These are phyloP conservation scores for Actinomortierella ambigua DNA, from an alignment of 371 early-diverging fungal species.

Conservation along the genomic window DNA sequence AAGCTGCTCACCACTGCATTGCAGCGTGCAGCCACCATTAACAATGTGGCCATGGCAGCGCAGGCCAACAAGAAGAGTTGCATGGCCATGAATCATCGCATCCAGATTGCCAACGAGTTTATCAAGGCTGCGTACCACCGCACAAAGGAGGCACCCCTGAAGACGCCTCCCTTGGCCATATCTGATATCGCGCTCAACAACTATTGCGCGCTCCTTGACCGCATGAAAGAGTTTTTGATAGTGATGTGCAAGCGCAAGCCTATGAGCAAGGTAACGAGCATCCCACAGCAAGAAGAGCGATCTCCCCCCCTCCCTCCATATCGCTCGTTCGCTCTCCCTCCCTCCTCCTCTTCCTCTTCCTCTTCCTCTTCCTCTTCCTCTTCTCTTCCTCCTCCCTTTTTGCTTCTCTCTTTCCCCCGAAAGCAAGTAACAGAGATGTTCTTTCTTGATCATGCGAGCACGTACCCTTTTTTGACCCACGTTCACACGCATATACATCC, in stretches of 20 bases:
- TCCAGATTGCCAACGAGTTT: conserved; percentile 44
- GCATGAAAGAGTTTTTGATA: conserved; percentile 40
- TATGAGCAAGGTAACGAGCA: conserved; percentile 44
- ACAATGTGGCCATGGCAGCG: conserved; percentile 30
- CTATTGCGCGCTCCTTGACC: conserved; percentile 29
- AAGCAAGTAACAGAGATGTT: no score
- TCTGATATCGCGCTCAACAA: conserved; percentile 28
- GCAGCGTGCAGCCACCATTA: conserved; percentile 30
- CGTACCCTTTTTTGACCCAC: no score
- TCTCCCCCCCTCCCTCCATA: no score
- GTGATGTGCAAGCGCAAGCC: conserved; percentile 42
- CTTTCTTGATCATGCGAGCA: no score
- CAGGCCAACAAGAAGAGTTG: conserved; percentile 42
- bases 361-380: no score
- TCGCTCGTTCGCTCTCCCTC: no score
- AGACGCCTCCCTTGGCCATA: conserved; percentile 8
- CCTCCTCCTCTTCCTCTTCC: no score
- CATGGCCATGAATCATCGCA: conserved; percentile 42
- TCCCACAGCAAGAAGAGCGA: no score
- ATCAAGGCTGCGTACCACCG: conserved; percentile 37
- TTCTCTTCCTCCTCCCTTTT: no score
- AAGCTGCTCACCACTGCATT: conserved; percentile 30
- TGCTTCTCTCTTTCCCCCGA: no score
- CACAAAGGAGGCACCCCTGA: not conserved
- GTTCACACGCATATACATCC: no score